Evolutionary conservation across 495 filamentous ascomycete genomes (phyloP).

Genomic region (Tetracladium marchalianum): DNA sequence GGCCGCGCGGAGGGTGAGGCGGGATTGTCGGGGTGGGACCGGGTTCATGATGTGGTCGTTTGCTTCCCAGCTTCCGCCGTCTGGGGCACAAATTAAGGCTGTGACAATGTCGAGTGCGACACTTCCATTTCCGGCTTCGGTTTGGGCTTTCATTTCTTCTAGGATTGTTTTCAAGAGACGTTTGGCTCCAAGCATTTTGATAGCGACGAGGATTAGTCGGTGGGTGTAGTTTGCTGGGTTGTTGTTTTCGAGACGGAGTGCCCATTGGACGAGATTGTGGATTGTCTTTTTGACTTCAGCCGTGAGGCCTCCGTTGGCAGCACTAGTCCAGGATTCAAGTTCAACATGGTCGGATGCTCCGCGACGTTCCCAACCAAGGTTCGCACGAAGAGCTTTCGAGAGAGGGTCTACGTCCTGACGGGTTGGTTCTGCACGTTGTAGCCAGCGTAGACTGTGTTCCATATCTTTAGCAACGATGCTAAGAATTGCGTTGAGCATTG

Average conservation of each 20-base stretch:
- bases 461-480: conserved; percentile 72
- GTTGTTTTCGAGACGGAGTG: conserved; percentile 48
- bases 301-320: conserved; percentile 48
- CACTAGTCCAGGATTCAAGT: conserved; percentile 63
- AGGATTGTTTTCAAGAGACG: conserved; percentile 52
- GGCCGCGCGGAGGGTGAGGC: conserved; percentile 57
- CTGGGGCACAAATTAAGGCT: conserved; percentile 63
- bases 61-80: conserved; percentile 33
- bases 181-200: conserved; percentile 60
- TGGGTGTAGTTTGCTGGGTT: conserved; percentile 72
- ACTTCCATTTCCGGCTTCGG: conserved; percentile 41
- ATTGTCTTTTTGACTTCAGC: conserved; percentile 56
- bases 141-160: conserved; percentile 48
- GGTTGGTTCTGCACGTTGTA: conserved; percentile 57
- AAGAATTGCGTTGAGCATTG: conserved; percentile 74
- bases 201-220: conserved; percentile 55
- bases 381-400: conserved; percentile 56
- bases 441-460: conserved; percentile 62
- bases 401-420: conserved; percentile 64
- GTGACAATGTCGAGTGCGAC: conserved; percentile 66
- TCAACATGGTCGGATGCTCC: conserved; percentile 59
- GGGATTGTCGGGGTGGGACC: conserved; percentile 26
- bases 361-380: conserved; percentile 53
- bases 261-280: conserved; percentile 65
- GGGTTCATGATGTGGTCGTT: conserved; percentile 6